phyloP scores from a whole-genome alignment of 169 alveolate genomes.

The Pseudocohnilembus persalinus region DNA sequence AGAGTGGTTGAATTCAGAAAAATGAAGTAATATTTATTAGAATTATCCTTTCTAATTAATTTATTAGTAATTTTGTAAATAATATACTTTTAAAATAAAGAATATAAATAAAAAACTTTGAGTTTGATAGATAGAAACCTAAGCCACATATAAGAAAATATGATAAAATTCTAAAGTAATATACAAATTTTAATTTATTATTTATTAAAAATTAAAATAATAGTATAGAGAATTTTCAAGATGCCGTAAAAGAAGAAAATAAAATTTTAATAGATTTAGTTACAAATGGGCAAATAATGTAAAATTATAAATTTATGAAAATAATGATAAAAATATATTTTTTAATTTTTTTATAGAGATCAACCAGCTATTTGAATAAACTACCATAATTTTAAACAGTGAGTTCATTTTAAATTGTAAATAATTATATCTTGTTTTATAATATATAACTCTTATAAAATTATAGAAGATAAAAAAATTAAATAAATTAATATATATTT shows the following conservation, averaged over 20 bases:
- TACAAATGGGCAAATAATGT: not conserved
- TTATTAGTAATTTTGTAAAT: not conserved
- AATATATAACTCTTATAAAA: not conserved
- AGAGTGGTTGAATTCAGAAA: conserved; percentile 1
- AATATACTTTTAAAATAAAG: too few relatives aligned
- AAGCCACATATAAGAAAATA: not conserved
- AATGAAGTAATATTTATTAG: conserved; percentile 1
- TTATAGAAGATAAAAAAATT: not conserved
- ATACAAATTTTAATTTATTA: not conserved
- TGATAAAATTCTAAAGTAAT: not conserved
- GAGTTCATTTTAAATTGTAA: not conserved
- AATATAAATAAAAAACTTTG: conserved; percentile 17
- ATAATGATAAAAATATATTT: too few relatives aligned
- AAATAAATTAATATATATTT: not conserved
- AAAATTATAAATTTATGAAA: too few relatives aligned
- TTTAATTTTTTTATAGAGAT: not conserved
- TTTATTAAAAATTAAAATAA: conserved; percentile 2
- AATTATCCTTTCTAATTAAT: not conserved
- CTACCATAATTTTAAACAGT: not conserved
- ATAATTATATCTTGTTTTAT: not conserved
- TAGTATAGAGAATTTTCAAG: conserved; percentile 4
- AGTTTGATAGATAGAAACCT: conserved; percentile 8
- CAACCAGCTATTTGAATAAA: too few relatives aligned
- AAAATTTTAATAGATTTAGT: not conserved
- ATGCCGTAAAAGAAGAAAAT: not conserved